Conservation (phyloP, 805 yeast species). For the Hemisphaericaspora nanyangensis region DNA sequence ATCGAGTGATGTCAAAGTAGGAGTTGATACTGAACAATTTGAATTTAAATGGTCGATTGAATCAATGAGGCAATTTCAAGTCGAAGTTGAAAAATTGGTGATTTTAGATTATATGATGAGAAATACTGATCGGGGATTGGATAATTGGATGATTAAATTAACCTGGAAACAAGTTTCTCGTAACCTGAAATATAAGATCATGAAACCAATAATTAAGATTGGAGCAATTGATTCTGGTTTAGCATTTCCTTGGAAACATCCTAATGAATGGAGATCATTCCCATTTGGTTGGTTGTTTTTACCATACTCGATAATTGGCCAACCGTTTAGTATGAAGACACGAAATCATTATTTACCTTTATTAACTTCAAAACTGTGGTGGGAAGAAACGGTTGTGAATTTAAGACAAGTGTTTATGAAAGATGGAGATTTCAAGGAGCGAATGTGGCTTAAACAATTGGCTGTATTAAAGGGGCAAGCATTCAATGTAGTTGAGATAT, state of each 20-base stretch:
- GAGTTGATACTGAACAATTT: conserved; percentile 6
- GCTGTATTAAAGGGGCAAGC: conserved; percentile 77
- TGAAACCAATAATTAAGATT: conserved; percentile 42
- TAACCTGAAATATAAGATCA: conserved; percentile 5
- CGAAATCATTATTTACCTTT: conserved; percentile 54
- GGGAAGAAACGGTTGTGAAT: conserved; percentile 55
- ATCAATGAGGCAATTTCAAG: conserved; percentile 47
- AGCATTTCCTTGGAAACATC: conserved; percentile 79
- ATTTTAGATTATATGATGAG: conserved; percentile 69
- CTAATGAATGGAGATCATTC: conserved; percentile 76
- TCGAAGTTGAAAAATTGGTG: conserved; percentile 65
- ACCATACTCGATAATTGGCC: conserved; percentile 61
- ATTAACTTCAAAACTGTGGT: conserved; percentile 61
- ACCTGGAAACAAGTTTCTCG: conserved; percentile 34
- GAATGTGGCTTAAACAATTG: conserved; percentile 67
- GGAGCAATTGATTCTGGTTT: conserved; percentile 78
- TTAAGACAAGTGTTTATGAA: conserved; percentile 47
- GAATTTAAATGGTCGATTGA: conserved; percentile 53
- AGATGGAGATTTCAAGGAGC: conserved; percentile 59
- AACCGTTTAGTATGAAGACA: conserved; percentile 57
- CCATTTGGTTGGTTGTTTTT: conserved; percentile 77
- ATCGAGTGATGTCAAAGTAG: conserved; percentile 17
- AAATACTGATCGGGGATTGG: conserved; percentile 71
- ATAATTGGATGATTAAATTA: conserved; percentile 72
- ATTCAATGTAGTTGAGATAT: conserved; percentile 65